phyloP scores from a whole-genome alignment of 768 basidiomycete genomes.

The Tylopilus plumbeoviolaceoides region DNA sequence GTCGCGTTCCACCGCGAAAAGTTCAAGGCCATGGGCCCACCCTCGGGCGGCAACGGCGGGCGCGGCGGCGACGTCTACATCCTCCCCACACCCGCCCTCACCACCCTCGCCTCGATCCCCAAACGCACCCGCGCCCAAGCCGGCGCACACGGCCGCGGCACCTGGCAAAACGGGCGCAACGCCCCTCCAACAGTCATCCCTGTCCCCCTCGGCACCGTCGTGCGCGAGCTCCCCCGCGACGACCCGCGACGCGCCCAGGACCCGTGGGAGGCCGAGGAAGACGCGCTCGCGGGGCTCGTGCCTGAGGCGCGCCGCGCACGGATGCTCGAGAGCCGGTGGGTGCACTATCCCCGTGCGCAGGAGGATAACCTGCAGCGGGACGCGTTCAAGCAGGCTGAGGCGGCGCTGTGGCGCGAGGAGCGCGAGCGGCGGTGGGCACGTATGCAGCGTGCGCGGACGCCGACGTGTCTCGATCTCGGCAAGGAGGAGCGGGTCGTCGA shows the following conservation, averaged over 20 bases:
- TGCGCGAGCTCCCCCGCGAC: constrained; percentile 65
- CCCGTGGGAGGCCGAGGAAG: constrained; percentile 73
- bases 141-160: constrained; percentile 75
- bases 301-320: constrained; percentile 46
- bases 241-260: constrained; percentile 63
- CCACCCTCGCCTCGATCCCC: constrained; percentile 70
- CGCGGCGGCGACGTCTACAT: constrained; percentile 86
- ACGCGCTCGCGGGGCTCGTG: constrained; percentile 46
- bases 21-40: constrained; percentile 77
- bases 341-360: constrained; percentile 70
- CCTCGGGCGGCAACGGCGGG: constrained; percentile 92
- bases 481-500: constrained; percentile 38
- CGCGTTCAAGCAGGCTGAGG: constrained; percentile 70
- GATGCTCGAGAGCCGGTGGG: constrained; percentile 66
- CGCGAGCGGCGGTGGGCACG: constrained; percentile 50
- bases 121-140: constrained; percentile 62
- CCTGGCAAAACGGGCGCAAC: constrained; percentile 80
- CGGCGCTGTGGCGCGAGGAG: constrained; percentile 55
- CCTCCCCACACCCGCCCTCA: constrained; percentile 69
- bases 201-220: constrained; percentile 89
- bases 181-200: constrained; percentile 69
- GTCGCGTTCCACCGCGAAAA: constrained; percentile 93
- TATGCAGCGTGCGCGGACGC: constrained; percentile 38
- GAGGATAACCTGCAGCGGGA: constrained; percentile 62
- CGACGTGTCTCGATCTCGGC: constrained; percentile 62